phyloP scores from a whole-genome alignment of 1,284 basidiomycete genomes.

The Trametes pubescens region DNA sequence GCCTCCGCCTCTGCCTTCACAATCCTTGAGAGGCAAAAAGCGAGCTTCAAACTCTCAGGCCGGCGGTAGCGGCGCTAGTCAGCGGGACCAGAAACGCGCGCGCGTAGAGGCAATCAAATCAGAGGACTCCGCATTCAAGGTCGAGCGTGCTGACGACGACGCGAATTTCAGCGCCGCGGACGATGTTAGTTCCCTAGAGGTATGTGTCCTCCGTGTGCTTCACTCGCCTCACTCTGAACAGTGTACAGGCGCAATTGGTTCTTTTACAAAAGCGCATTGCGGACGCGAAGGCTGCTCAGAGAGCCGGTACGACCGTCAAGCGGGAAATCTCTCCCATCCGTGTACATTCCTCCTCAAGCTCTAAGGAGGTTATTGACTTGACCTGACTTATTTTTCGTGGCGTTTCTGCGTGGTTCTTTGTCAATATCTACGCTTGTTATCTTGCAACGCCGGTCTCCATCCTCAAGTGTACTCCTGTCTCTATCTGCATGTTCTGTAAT shows the following conservation, averaged over 20 bases:
- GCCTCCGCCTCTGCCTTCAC: too few species aligned
- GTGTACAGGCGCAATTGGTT: constrained; percentile 13
- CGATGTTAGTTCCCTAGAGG: constrained; percentile 8
- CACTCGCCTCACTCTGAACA: not conserved
- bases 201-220: not conserved
- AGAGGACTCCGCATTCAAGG: not conserved
- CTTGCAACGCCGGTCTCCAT: too few species aligned
- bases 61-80: too few species aligned
- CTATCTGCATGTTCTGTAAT: not conserved
- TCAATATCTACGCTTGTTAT: too few species aligned
- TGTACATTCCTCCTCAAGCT: not conserved
- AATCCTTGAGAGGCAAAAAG: too few species aligned
- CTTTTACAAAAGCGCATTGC: constrained; percentile 19
- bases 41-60: too few species aligned
- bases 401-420: too few species aligned
- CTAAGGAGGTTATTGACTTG: constrained; percentile 22
- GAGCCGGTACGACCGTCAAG: constrained; percentile 1
- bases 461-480: too few species aligned
- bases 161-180: constrained; percentile 10
- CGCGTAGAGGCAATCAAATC: not conserved
- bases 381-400: not conserved
- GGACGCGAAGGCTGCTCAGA: constrained; percentile 4
- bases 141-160: not conserved
- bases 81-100: not conserved
- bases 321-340: constrained; percentile 19